These are phyloP conservation scores for Cladophialophora exuberans DNA, from an alignment of 2,329 filamentous ascomycete genomes.

Conservation along the genomic window DNA sequence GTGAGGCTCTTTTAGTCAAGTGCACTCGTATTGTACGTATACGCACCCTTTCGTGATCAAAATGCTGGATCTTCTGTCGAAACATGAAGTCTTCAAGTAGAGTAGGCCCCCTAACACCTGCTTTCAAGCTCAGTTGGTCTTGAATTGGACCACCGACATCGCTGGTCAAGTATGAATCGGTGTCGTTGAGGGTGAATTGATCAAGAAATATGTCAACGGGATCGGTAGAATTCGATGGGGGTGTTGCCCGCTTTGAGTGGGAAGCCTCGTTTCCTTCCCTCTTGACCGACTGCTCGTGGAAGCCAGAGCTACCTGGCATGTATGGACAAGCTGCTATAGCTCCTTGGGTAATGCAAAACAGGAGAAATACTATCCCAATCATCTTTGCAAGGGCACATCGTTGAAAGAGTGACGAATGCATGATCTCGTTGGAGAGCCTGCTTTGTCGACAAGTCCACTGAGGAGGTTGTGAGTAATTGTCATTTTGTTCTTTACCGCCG, in stretches of 20 bases:
- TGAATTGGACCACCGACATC: background rate
- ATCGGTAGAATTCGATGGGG: background rate
- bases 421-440: no score
- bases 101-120: background rate
- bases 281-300: background rate
- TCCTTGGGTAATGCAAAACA: background rate
- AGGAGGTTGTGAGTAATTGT: no score
- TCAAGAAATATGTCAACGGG: conserved; percentile 8
- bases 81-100: conserved; percentile 6
- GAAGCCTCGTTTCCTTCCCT: background rate
- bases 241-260: background rate
- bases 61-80: conserved; percentile 11
- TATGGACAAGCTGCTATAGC: conserved; percentile 3
- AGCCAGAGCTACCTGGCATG: background rate
- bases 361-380: background rate
- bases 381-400: background rate
- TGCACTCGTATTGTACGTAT: background rate
- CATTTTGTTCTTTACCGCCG: no score
- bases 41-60: conserved; percentile 7
- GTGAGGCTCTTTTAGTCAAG: background rate
- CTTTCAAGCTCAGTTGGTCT: conserved; percentile 3
- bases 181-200: conserved; percentile 6
- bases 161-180: background rate
- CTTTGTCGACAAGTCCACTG: no score
- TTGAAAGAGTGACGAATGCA: background rate